These are phyloP conservation scores for Yarrowia yakushimensis DNA, from an alignment of 805 yeast species.

Conservation along the genomic window DNA sequence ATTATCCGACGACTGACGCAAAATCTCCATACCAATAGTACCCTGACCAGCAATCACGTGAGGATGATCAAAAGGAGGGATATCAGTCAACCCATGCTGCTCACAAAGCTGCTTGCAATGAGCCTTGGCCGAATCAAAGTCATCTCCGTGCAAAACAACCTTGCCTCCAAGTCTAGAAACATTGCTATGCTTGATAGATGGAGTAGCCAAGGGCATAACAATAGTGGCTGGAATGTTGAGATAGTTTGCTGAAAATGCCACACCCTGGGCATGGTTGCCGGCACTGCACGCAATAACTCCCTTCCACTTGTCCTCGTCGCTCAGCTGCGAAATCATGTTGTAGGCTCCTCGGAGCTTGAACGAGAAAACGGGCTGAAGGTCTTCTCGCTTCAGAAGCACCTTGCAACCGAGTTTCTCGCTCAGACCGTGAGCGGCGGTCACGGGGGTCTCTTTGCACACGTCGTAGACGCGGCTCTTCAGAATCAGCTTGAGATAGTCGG, in stretches of 20 bases:
- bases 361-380: constrained; percentile 88
- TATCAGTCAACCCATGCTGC: constrained; percentile 73
- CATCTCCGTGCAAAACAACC: constrained; percentile 90
- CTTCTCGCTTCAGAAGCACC: constrained; percentile 84
- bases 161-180: constrained; percentile 91
- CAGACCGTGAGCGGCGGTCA: constrained; percentile 68
- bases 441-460: constrained; percentile 86
- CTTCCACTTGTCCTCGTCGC: constrained; percentile 52
- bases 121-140: constrained; percentile 89
- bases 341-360: constrained; percentile 97
- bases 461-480: constrained; percentile 93
- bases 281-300: constrained; percentile 99
- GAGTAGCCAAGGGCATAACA: constrained; percentile 97
- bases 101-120: constrained; percentile 74
- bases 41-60: constrained; percentile 99
- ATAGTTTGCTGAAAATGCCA: constrained; percentile 83
- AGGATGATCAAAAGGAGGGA: constrained; percentile 99
- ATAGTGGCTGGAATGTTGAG: constrained; percentile 90
- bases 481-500: constrained; percentile 91
- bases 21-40: constrained; percentile 88
- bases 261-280: constrained; percentile 99
- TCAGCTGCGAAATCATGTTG: constrained; percentile 88
- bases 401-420: constrained; percentile 73
- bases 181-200: constrained; percentile 87
- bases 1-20: constrained; percentile 79